Conservation (phyloP, 805 yeast genomes). For the Saturnispora kantuleensis region DNA sequence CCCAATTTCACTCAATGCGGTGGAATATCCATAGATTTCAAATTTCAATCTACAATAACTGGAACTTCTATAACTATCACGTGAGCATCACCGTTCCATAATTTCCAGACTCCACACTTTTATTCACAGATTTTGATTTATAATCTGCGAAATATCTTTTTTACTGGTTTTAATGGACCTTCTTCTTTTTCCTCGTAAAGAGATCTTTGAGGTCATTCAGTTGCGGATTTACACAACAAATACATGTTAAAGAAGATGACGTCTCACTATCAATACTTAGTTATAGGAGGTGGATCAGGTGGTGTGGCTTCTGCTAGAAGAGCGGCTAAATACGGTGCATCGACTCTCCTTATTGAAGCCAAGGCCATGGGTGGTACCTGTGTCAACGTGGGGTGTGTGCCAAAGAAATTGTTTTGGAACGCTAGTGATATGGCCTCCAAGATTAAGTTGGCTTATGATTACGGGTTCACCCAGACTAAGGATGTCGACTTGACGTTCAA, state of each 20-base stretch:
- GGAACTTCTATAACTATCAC: too few relatives aligned
- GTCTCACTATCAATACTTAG: slow-evolving; percentile 76
- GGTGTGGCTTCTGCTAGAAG: slow-evolving; percentile 98
- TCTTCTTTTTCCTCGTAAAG: too few relatives aligned
- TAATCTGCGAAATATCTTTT: too few relatives aligned
- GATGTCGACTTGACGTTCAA: slow-evolving; percentile 83
- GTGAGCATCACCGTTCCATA: too few relatives aligned
- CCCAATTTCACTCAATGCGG: too few relatives aligned
- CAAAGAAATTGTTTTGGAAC: slow-evolving; percentile 98
- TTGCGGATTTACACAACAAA: too few relatives aligned
- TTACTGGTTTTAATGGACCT: too few relatives aligned
- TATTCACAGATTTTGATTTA: too few relatives aligned
- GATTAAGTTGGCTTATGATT: slow-evolving; percentile 64
- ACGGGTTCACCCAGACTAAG: slow-evolving; percentile 59
- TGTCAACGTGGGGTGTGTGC: slow-evolving; percentile 98
- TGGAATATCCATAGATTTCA: too few relatives aligned
- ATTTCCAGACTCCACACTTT: too few relatives aligned
- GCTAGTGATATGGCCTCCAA: slow-evolving; percentile 84
- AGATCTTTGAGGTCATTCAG: too few relatives aligned
- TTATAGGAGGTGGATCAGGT: slow-evolving; percentile 98
- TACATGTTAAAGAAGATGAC: slow-evolving; percentile 20
- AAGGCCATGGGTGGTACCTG: slow-evolving; percentile 82
- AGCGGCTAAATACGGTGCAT: slow-evolving; percentile 90
- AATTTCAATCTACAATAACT: too few relatives aligned
- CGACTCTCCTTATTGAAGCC: slow-evolving; percentile 73